A percentile compares a stretch with the other conserved stretches of the same genome.
Evolutionary conservation across 345 rosid genomes (phyloP).

Genomic region (Cardiospermum halicacabum): DNA sequence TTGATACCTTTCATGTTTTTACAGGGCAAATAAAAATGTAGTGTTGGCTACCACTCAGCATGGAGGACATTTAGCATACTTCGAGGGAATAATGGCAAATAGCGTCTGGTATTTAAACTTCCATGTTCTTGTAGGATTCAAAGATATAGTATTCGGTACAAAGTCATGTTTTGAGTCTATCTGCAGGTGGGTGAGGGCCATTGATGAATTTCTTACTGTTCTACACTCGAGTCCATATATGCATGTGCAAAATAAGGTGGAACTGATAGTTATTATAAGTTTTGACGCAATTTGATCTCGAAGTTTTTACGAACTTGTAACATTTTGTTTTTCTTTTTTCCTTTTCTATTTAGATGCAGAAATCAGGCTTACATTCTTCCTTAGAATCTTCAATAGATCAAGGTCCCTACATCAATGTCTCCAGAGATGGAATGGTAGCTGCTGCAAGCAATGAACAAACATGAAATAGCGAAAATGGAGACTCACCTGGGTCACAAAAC

Average conservation of each 20-base stretch:
- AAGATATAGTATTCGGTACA: neutral
- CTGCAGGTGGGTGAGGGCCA: slow-evolving; percentile 90
- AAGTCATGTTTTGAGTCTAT: slow-evolving; percentile 4
- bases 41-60: slow-evolving; percentile 67
- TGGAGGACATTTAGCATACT: slow-evolving; percentile 92
- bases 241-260: slow-evolving; percentile 58
- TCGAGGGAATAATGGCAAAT: slow-evolving; percentile 71
- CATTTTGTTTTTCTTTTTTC: neutral
- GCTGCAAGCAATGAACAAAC: slow-evolving; percentile 42
- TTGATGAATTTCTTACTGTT: slow-evolving; percentile 59
- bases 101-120: slow-evolving; percentile 50
- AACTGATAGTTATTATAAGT: neutral
- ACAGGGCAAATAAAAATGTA: slow-evolving; percentile 71
- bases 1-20: slow-evolving; percentile 12
- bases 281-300: neutral
- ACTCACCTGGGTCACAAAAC: slow-evolving; percentile 11
- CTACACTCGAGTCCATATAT: slow-evolving; percentile 58
- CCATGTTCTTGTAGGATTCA: slow-evolving; percentile 1
- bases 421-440: slow-evolving; percentile 67
- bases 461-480: slow-evolving; percentile 8
- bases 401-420: slow-evolving; percentile 58
- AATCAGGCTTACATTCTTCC: slow-evolving; percentile 16
- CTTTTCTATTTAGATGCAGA: slow-evolving; percentile 31
- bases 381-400: slow-evolving; percentile 54
- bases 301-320: neutral